Evolutionary conservation across 2,329 filamentous ascomycete genomes (phyloP).

Genomic region (Pseudofabraea citricarpa): DNA sequence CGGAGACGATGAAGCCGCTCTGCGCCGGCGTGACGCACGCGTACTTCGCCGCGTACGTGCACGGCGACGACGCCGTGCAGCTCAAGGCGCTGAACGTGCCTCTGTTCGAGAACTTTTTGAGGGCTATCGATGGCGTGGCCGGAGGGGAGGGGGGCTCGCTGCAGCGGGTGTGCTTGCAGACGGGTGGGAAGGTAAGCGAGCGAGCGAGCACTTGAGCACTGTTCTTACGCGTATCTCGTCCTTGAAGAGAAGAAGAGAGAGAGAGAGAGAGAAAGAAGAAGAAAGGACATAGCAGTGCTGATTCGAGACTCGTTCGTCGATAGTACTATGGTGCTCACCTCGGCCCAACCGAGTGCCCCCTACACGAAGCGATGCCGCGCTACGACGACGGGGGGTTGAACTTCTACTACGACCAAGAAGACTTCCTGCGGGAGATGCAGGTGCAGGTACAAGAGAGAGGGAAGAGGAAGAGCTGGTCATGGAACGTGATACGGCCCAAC

Average conservation of each 20-base stretch:
- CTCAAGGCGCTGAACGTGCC: constrained; percentile 23
- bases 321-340: constrained; percentile 52
- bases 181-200: constrained; percentile 6
- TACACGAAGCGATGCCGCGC: constrained; percentile 43
- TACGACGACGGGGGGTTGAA: constrained; percentile 37
- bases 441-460: too few relatives aligned
- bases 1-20: constrained; percentile 9
- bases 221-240: not conserved
- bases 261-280: too few relatives aligned
- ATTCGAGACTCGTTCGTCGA: constrained; percentile 21
- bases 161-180: constrained; percentile 16
- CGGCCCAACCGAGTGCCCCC: constrained; percentile 40
- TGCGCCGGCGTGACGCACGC: constrained; percentile 28
- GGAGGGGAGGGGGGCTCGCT: constrained; percentile 16
- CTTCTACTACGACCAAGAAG: constrained; percentile 48
- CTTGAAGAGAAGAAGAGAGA: too few relatives aligned
- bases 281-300: not conserved
- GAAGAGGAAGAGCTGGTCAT: constrained; percentile 33
- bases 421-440: constrained; percentile 29
- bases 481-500: constrained; percentile 38
- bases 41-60: constrained; percentile 30
- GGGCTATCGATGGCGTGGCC: constrained; percentile 19
- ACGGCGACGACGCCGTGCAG: constrained; percentile 24
- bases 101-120: constrained; percentile 29
- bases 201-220: not conserved